Evolutionary conservation across 306 rosid genomes (phyloP).

Genomic region (Quercus ilex): DNA sequence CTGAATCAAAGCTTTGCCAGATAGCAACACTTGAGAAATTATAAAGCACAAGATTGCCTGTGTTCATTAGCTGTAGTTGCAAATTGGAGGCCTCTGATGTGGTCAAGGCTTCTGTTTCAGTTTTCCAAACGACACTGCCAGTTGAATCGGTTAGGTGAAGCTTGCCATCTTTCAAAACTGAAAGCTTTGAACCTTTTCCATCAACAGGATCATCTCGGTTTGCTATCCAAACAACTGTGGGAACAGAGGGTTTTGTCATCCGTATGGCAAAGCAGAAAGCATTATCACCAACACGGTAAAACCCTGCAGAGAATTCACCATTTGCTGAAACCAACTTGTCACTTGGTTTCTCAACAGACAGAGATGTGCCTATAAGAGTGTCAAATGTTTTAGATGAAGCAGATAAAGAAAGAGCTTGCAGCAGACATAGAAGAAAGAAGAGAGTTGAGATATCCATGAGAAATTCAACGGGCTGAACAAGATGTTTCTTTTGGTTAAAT

Average conservation of each 20-base stretch:
- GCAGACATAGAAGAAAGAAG: slow-evolving; percentile 8
- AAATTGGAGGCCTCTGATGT: background rate
- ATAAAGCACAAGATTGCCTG: slow-evolving; percentile 39
- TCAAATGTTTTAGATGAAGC: slow-evolving; percentile 23
- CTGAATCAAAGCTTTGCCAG: slow-evolving; percentile 53
- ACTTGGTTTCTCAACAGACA: slow-evolving; percentile 33
- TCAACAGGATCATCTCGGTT: slow-evolving; percentile 51
- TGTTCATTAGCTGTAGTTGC: slow-evolving; percentile 24
- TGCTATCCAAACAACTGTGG: slow-evolving; percentile 52
- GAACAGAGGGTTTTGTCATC: slow-evolving; percentile 34
- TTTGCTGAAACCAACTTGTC: slow-evolving; percentile 33
- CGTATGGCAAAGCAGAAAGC: background rate
- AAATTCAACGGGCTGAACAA: background rate
- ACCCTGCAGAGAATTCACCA: slow-evolving; percentile 46
- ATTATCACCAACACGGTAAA: slow-evolving; percentile 42
- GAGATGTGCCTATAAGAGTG: slow-evolving; percentile 33
- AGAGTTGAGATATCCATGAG: slow-evolving; percentile 20
- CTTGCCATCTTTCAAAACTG: slow-evolving; percentile 35
- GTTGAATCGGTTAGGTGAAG: slow-evolving; percentile 41
- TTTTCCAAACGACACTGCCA: slow-evolving; percentile 31
- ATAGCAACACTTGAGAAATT: slow-evolving; percentile 2
- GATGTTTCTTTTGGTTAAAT: no score
- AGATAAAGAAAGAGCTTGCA: background rate
- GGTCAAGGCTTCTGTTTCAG: slow-evolving; percentile 8
- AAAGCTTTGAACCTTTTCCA: slow-evolving; percentile 36